Conservation (phyloP, 331 rosid genomes). For the Stylosanthes scabra region DNA sequence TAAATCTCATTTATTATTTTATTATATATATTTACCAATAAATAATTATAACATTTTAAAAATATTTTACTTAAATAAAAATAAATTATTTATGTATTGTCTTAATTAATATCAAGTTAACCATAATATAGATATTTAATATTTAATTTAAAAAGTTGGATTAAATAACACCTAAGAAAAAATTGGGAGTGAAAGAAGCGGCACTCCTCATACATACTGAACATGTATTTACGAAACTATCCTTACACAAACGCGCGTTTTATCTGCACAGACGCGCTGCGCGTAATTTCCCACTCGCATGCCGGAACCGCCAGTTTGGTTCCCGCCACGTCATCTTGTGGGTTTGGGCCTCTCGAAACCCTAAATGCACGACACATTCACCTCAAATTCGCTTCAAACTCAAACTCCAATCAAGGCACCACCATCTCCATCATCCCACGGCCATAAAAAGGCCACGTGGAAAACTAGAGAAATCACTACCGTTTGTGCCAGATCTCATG, state of each 20-base stretch:
- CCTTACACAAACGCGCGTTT: conserved; percentile 37
- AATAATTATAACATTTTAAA: no score
- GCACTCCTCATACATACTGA: neutral
- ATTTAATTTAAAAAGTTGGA: no score
- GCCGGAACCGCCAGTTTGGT: conserved; percentile 30
- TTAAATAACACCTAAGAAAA: no score
- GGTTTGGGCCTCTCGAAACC: conserved; percentile 35
- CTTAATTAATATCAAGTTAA: no score
- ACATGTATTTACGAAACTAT: conserved; percentile 5
- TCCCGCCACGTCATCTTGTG: conserved; percentile 41
- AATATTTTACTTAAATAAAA: no score
- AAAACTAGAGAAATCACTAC: neutral
- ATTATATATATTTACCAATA: no score
- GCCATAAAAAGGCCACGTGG: conserved; percentile 27
- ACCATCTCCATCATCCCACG: conserved; percentile 30
- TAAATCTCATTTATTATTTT: no score
- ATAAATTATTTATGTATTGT: no score
- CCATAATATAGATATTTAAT: no score
- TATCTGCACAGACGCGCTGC: conserved; percentile 35
- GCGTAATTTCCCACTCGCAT: conserved; percentile 31
- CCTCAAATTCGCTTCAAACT: conserved; percentile 23
- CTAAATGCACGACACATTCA: conserved; percentile 52
- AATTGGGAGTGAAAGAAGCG: conserved; percentile 17
- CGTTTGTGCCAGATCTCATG: conserved; percentile 54
- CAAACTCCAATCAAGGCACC: neutral